Evolutionary conservation across 2,329 filamentous ascomycete species (phyloP), one percentile per base, ranked within the genome.

Genomic region (Leptographium radiaticola): DNA sequence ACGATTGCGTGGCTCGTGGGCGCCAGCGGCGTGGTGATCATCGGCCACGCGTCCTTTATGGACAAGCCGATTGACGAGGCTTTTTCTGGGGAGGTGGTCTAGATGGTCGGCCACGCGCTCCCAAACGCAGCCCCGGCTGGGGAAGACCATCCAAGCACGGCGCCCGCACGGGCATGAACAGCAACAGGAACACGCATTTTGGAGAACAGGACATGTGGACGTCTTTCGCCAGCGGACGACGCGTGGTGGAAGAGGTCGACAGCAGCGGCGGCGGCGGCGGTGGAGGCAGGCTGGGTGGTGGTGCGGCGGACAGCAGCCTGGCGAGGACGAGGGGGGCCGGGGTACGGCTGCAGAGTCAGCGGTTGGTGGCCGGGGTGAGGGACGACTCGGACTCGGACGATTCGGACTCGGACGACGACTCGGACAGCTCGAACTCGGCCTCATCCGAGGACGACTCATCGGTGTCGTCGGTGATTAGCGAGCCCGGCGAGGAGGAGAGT

Each of bases 71-170:
- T 97, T 77, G 93, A 97, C 84, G 91, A 94, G 90, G 90, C 90
- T 96, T 98, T 98, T 96, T 96, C 91, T 80, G 93, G 94, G 90
- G 93, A 98, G 91, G 91, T 93, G 90, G 93, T 98, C 87, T 98
- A 97, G 84, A 80, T 94, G 90, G 90, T 97, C 93, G 91, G 89
- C 91, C 91, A 93, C 93, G 86, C 93, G 86, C 90, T 95, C 91
- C 90, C 80, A 78, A 84, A 83, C 74, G 71, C 79, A 84, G 86
- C 89, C 89, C 90, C 87, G 84, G 77, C 81, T 90, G 87, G 91
- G 91, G 90, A 96, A 96, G 91, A 96, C 89, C 89, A 93, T 87
- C 88, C 80, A 86, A 88, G 86, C 86, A 83, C 79, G 81, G 59
- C 55, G 70, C 71, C 65, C 66, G 74, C 71, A 36, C 51, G 52